Conservation (phyloP, 2,329 filamentous ascomycete genomes). For the Sporothrix phasma region DNA sequence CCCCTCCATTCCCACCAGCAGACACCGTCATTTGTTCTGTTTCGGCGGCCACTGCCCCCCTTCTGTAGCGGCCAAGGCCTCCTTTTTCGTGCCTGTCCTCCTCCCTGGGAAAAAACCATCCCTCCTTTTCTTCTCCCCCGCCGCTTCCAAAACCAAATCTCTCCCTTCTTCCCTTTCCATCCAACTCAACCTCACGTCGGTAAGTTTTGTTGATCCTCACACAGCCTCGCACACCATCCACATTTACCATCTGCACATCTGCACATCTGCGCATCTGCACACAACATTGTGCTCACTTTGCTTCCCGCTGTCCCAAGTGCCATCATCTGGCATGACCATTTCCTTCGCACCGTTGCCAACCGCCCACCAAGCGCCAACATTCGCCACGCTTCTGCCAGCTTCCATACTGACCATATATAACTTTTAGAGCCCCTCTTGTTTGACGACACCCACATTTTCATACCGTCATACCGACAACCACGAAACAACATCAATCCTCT, state of each 20-base stretch:
- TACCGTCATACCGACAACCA: not conserved
- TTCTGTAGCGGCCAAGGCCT: conserved; percentile 4
- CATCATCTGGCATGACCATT: not conserved
- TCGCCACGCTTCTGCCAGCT: conserved; percentile 15
- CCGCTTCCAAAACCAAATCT: conserved; percentile 11
- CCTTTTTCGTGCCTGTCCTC: conserved; percentile 1
- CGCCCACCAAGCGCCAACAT: conserved; percentile 1
- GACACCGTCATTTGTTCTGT: not conserved
- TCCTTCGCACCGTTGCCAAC: not conserved
- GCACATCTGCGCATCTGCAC: no score
- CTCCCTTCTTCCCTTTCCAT: conserved; percentile 5
- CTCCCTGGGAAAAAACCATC: conserved; percentile 9
- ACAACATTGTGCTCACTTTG: not conserved
- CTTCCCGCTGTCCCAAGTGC: not conserved
- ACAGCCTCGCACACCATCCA: not conserved
- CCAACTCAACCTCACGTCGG: not conserved
- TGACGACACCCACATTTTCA: not conserved
- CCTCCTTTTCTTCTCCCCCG: conserved; percentile 9
- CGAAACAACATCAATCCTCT: not conserved
- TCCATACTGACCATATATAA: conserved; percentile 15
- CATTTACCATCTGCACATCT: not conserved
- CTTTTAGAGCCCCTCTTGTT: not conserved
- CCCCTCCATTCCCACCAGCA: conserved; percentile 10
- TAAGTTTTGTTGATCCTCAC: conserved; percentile 3
- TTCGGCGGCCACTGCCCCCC: not conserved